Base-by-base conservation (phyloP, 371 early-diverging fungal genomes). In the Apophysomyces trapeziformis region DNA sequence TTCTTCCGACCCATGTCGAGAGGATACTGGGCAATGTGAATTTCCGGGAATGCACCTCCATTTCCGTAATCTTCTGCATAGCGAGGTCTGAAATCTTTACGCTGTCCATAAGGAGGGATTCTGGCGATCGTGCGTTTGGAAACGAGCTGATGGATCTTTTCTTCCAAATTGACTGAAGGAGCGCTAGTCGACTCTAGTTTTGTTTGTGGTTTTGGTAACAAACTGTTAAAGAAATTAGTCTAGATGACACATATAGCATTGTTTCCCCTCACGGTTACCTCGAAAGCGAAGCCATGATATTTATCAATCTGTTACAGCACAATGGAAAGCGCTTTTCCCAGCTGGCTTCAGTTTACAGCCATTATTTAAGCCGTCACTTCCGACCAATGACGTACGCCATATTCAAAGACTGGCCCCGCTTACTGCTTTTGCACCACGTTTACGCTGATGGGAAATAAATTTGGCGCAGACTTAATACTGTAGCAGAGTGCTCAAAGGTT, bases 41-140 rank as follows among this genome's bases (percentile, higher is more conserved):
- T 90, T 77, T 98, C 98, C 16, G 98, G 98, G 70, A 89, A 98
- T 0, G 98, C 96, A 38, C 98, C 98, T 38, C 98, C 98, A 76
- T 96, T 96, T 59, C 95, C 96, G 79, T 91, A 98, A 76, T 98
- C 97, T 69, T 92, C 87, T 11, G 80, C 77, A n/a, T 85, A 85
- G 63, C 89, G 86, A 62, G 97, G 97, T 62, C 87, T 83, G 75
- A 89, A 97, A 32, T 87, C 92, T 62, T 76, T 44, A 64, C 97
- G 91, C 58, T 89, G 74, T 13, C 96, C 94, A 68, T 96, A 76
- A 16, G 92, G 89, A n/a, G 97, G 96, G 74, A 79, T 87, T 77
- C 70, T 61, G 39, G 72, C 73, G 26, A 68, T 68, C 14, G 69
- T 75, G 1, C 77, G 72, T 59, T 77, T 79, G 35, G 77, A 66